Percentiles rank a stretch among this genome's conserved stretches.
Evolutionary conservation across 495 filamentous ascomycete species (phyloP).

Genomic region (Penicillium canariense): DNA sequence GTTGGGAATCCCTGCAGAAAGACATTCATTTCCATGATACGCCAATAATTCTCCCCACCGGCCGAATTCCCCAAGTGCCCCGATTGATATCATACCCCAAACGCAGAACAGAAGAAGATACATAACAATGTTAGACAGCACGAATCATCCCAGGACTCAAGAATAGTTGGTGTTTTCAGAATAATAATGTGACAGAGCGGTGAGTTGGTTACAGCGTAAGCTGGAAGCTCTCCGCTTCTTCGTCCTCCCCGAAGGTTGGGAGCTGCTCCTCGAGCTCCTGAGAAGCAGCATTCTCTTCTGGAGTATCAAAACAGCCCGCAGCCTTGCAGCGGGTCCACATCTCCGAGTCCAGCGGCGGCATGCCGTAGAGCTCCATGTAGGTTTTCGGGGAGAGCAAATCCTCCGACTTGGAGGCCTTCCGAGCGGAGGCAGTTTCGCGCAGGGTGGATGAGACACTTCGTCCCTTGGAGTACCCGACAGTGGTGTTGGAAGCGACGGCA

Average conservation of each 20-base stretch:
- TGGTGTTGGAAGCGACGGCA: conserved; percentile 65
- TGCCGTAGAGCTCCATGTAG: conserved; percentile 45
- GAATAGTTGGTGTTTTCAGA: background rate
- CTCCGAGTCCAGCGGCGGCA: conserved; percentile 40
- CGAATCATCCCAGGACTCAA: conserved; percentile 2
- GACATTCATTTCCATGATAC: conserved; percentile 22
- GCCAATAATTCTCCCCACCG: conserved; percentile 15
- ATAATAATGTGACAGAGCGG: conserved; percentile 1
- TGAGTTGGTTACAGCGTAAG: conserved; percentile 35
- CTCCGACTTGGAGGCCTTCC: conserved; percentile 20
- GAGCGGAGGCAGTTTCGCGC: conserved; percentile 26
- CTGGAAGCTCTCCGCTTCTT: conserved; percentile 44
- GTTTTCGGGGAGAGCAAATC: conserved; percentile 39
- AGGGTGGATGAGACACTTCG: conserved; percentile 57
- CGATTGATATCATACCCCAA: conserved; percentile 2
- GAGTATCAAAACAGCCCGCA: conserved; percentile 37
- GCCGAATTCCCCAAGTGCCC: conserved; percentile 3
- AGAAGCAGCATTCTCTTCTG: conserved; percentile 16
- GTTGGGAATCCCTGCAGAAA: conserved; percentile 11
- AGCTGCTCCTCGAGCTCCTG: conserved; percentile 29
- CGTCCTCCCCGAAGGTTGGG: conserved; percentile 40
- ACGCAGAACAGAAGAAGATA: conserved; percentile 12
- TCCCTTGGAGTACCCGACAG: conserved; percentile 78
- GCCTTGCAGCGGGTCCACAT: conserved; percentile 42
- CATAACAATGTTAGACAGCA: conserved; percentile 5